Conservation (phyloP, 768 basidiomycete genomes). For the Collybia nuda region DNA sequence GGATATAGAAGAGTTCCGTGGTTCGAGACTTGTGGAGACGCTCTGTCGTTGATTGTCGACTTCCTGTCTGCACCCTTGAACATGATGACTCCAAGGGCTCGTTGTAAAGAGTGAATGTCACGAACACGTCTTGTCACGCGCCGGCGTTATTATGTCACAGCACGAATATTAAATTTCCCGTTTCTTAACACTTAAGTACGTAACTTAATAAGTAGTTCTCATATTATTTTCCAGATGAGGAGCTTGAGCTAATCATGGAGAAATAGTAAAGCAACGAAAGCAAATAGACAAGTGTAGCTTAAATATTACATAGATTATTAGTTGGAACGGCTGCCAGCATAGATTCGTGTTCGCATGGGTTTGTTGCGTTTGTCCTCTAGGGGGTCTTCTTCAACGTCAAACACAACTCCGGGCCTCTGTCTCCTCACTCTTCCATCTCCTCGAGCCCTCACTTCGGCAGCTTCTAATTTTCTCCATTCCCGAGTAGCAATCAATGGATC, state of each 20-base stretch:
- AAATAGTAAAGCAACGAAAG: neutral
- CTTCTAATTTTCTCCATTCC: conserved; percentile 71
- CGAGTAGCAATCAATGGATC: conserved; percentile 65
- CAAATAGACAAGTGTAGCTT: neutral
- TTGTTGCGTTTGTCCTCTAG: conserved; percentile 37
- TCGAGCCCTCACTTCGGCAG: conserved; percentile 44
- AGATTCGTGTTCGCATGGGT: conserved; percentile 10
- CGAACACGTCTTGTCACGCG: too few relatives aligned
- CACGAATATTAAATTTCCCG: too few relatives aligned
- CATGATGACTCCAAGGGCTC: conserved; percentile 23
- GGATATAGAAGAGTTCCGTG: conserved; percentile 51
- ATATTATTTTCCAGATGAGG: too few relatives aligned
- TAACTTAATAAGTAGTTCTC: too few relatives aligned
- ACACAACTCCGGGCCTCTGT: conserved; percentile 64
- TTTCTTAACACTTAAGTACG: too few relatives aligned
- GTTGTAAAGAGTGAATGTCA: too few relatives aligned
- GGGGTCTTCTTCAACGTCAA: conserved; percentile 58
- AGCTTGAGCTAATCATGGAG: too few relatives aligned
- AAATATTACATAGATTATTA: conserved; percentile 1
- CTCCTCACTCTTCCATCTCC: conserved; percentile 35
- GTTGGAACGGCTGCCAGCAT: conserved; percentile 5
- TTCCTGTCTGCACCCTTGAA: conserved; percentile 33
- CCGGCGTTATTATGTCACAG: too few relatives aligned
- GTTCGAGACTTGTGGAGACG: conserved; percentile 23
- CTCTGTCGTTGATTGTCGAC: conserved; percentile 16